Conservation (phyloP, 345 rosid genomes). For the Jatropha curcas region DNA sequence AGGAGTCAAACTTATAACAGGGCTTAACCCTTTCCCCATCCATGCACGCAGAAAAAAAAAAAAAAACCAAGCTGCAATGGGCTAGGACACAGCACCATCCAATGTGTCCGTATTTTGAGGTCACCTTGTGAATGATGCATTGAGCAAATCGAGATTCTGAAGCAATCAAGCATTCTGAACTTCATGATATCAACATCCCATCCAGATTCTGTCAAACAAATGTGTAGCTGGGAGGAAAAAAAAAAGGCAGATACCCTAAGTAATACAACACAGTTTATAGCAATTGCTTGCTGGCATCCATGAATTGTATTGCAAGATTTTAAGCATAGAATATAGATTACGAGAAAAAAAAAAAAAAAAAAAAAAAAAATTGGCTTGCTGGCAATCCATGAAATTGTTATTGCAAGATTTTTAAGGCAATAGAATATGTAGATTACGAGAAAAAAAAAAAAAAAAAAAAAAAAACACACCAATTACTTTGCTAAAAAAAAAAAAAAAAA, state of each 20-base stretch:
- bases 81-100: conserved; percentile 27
- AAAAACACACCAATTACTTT: conserved; percentile 26
- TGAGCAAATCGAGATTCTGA: conserved; percentile 4
- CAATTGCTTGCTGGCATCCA: neutral
- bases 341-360: no score
- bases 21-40: conserved; percentile 22
- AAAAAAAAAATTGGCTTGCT: no score
- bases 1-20: conserved; percentile 23
- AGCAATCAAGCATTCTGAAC: conserved; percentile 21
- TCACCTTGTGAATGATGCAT: conserved; percentile 26
- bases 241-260: neutral
- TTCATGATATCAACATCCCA: conserved; percentile 18
- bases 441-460: neutral
- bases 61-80: conserved; percentile 22
- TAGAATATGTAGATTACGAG: no score
- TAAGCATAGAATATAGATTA: no score
- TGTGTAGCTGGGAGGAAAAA: conserved; percentile 17
- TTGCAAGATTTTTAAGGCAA: no score
- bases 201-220: conserved; percentile 18
- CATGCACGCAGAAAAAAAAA: conserved; percentile 16
- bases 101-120: conserved; percentile 23
- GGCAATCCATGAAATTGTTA: no score
- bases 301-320: neutral
- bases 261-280: neutral
- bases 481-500: conserved; percentile 10